These are phyloP conservation scores for Sinapis alba DNA, from an alignment of 441 rosid species.

Conservation along the genomic window DNA sequence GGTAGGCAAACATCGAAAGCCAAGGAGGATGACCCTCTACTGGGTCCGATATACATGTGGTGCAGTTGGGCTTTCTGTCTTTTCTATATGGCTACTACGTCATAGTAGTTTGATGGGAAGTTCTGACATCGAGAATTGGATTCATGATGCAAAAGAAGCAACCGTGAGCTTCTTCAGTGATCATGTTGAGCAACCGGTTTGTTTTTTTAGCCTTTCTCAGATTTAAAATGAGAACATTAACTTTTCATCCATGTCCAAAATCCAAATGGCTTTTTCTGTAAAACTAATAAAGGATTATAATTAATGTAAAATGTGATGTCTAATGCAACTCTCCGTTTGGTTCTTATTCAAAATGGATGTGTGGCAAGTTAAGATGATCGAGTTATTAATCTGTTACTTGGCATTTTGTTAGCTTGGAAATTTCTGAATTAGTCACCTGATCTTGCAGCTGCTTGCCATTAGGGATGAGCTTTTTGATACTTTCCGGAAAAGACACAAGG, in stretches of 20 bases:
- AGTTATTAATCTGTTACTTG: slow-evolving; percentile 14
- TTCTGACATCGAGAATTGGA: slow-evolving; percentile 91
- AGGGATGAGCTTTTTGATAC: slow-evolving; percentile 97
- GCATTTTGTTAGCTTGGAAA: slow-evolving; percentile 2
- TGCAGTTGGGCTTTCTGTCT: slow-evolving; percentile 75
- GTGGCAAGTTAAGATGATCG: not conserved
- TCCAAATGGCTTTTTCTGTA: slow-evolving; percentile 23
- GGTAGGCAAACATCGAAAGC: slow-evolving; percentile 85
- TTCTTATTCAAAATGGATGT: not conserved
- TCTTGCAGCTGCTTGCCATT: slow-evolving; percentile 74
- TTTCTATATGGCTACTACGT: slow-evolving; percentile 79
- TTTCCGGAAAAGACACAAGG: slow-evolving; percentile 91
- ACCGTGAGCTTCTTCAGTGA: slow-evolving; percentile 68
- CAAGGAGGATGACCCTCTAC: slow-evolving; percentile 64
- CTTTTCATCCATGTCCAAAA: slow-evolving; percentile 24
- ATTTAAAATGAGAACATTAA: not conserved
- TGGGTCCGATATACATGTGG: slow-evolving; percentile 90
- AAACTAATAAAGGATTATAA: slow-evolving; percentile 6
- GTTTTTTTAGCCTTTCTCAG: slow-evolving; percentile 26
- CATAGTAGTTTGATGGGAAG: slow-evolving; percentile 97
- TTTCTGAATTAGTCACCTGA: slow-evolving; percentile 31
- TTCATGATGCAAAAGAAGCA: slow-evolving; percentile 75
- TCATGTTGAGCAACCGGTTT: slow-evolving; percentile 97
- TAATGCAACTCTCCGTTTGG: slow-evolving; percentile 12
- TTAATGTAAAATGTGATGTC: slow-evolving; percentile 1